Percentiles rank a stretch among this genome's conserved stretches.
These are phyloP conservation scores for Macrotyloma uniflorum DNA, from an alignment of 306 rosid genomes.

Conservation along the genomic window DNA sequence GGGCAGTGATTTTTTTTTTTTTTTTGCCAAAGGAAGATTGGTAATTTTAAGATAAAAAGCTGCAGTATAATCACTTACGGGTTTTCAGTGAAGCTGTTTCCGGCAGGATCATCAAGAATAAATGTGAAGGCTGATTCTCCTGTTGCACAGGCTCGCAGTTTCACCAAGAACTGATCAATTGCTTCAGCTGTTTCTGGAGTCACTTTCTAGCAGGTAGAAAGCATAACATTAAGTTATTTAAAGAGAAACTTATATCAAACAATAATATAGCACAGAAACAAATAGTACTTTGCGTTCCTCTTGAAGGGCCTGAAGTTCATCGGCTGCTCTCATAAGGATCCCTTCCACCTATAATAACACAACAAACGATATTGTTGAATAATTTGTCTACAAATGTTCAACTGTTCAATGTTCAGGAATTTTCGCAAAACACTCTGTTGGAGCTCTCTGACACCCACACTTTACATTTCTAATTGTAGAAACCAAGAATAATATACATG, in stretches of 20 bases:
- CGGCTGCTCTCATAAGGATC: slow-evolving; percentile 76
- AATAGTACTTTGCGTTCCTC: slow-evolving; percentile 82
- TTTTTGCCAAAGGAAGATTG: too few relatives aligned
- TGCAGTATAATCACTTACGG: slow-evolving; percentile 60
- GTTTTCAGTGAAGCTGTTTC: slow-evolving; percentile 96
- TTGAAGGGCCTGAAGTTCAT: slow-evolving; percentile 83
- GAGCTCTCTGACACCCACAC: not conserved
- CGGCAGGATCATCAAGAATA: slow-evolving; percentile 92
- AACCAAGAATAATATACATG: not conserved
- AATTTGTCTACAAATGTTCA: slow-evolving; percentile 18
- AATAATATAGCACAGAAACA: slow-evolving; percentile 8
- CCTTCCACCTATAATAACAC: slow-evolving; percentile 79
- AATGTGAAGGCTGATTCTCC: slow-evolving; percentile 72
- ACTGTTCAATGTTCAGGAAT: not conserved
- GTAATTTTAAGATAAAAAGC: not conserved
- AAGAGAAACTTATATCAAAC: not conserved
- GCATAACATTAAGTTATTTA: slow-evolving; percentile 32
- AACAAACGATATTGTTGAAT: slow-evolving; percentile 15
- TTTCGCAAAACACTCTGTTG: not conserved
- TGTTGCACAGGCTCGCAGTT: slow-evolving; percentile 73
- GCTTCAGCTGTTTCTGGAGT: slow-evolving; percentile 86
- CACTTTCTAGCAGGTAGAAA: slow-evolving; percentile 63
- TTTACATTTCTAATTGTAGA: not conserved
- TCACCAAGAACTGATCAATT: slow-evolving; percentile 77
- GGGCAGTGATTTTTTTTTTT: too few relatives aligned